Evolutionary conservation across 78 protist species (phyloP).

Genomic region (Speleostelium caveatum): DNA sequence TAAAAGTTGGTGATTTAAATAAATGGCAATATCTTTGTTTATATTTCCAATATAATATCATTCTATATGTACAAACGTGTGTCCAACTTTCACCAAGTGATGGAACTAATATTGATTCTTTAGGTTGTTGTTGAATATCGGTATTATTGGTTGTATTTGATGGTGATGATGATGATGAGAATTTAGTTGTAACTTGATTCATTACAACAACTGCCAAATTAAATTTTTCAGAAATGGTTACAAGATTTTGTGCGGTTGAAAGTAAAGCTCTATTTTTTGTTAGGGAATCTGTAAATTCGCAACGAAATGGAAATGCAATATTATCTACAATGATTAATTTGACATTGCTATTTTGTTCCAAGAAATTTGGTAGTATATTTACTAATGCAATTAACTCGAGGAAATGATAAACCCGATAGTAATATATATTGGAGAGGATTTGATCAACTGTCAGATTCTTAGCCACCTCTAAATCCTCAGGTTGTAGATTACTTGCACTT

Average conservation of each 20-base stretch:
- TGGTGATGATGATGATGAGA: not conserved
- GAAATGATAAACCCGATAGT: conserved; percentile 79
- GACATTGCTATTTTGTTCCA: conserved; percentile 40
- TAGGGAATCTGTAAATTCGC: conserved; percentile 56
- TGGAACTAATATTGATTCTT: conserved; percentile 68
- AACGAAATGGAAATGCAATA: conserved; percentile 87
- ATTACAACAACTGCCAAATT: conserved; percentile 79
- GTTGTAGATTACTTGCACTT: not conserved
- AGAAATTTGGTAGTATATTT: conserved; percentile 25
- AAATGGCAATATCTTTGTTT: conserved; percentile 38
- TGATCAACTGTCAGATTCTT: conserved; percentile 4
- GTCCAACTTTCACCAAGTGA: conserved; percentile 85
- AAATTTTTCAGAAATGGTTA: conserved; percentile 30
- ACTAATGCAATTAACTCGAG: conserved; percentile 82
- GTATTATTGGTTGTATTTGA: not conserved
- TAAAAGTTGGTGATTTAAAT: conserved; percentile 26
- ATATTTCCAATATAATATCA: conserved; percentile 27
- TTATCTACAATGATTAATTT: conserved; percentile 82
- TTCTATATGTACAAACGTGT: conserved; percentile 76
- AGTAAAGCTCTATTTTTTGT: conserved; percentile 59
- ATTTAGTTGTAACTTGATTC: conserved; percentile 86
- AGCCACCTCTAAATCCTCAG: not conserved
- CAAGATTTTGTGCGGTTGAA: conserved; percentile 40
- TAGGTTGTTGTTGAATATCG: not conserved
- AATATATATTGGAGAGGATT: conserved; percentile 39